Conservation (phyloP, 2,329 filamentous ascomycete species). For the Calcarisporium arbuscula region DNA sequence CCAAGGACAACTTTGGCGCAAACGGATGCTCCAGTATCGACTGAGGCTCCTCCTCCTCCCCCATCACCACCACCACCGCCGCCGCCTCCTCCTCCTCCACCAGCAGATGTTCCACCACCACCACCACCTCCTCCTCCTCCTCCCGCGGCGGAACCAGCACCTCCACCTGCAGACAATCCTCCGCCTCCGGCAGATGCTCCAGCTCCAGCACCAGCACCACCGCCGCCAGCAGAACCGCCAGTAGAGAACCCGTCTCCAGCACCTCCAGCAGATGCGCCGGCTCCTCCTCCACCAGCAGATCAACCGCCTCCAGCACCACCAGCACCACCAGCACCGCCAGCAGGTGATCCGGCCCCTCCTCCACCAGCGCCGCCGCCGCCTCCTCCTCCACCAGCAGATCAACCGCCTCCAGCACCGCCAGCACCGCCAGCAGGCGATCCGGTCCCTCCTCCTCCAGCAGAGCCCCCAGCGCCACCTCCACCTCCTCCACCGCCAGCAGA, state of each 20-base stretch:
- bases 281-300: conserved; percentile 2
- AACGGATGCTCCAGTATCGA: too few species aligned
- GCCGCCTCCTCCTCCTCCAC: conserved; percentile 1
- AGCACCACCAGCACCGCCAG: conserved; percentile 1
- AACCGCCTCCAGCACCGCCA: conserved; percentile 2
- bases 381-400: conserved; percentile 1
- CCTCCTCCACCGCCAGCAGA: conserved; percentile 2
- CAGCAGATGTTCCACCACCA: conserved; percentile 1
- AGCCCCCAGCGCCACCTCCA: conserved; percentile 2
- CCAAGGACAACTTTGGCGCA: conserved; percentile 21
- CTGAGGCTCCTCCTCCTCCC: conserved; percentile 2
- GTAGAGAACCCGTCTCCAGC: neutral
- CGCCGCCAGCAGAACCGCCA: conserved; percentile 1
- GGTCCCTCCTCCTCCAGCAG: conserved; percentile 1
- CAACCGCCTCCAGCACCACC: conserved; percentile 3
- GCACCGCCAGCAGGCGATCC: neutral
- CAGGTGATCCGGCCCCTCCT: neutral
- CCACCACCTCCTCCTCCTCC: conserved; percentile 2
- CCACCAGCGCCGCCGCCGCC: neutral
- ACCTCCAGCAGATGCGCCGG: neutral
- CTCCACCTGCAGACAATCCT: conserved; percentile 2
- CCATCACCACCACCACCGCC: conserved; percentile 1
- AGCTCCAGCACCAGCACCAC: conserved; percentile 3
- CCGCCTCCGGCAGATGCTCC: conserved; percentile 2
- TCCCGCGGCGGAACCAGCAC: conserved; percentile 1